A percentile compares a stretch with the other conserved stretches of the same genome.
These are phyloP conservation scores for Phoenix roebelenii DNA, from an alignment of 176 grass and related monocot genomes.

Conservation along the genomic window DNA sequence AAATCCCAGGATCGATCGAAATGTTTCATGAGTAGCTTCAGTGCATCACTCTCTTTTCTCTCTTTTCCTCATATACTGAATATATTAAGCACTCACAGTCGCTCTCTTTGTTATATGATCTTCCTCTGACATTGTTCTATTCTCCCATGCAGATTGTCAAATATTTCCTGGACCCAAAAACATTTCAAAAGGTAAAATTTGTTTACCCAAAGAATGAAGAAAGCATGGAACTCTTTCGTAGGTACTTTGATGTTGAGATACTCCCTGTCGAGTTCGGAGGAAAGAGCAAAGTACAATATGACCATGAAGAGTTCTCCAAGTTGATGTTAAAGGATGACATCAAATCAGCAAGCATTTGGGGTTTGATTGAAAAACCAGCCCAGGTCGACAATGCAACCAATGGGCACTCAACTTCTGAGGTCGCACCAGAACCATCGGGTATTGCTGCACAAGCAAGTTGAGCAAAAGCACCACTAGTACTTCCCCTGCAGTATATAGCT, in stretches of 20 bases:
- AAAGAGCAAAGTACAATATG: slow-evolving; percentile 37
- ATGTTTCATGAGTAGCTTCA: too few species aligned
- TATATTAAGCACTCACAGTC: too few species aligned
- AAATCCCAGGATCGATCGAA: too few species aligned
- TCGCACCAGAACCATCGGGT: slow-evolving; percentile 1
- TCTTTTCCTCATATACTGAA: too few species aligned
- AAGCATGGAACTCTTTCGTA: slow-evolving; percentile 51
- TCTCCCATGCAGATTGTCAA: slow-evolving; percentile 40
- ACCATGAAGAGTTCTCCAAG: slow-evolving; percentile 66
- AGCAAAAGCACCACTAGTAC: not conserved
- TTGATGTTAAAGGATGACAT: slow-evolving; percentile 70
- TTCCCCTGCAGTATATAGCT: too few species aligned
- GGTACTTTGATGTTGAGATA: slow-evolving; percentile 45
- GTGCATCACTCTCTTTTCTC: too few species aligned
- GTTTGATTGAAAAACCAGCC: slow-evolving; percentile 15
- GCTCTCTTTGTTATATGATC: too few species aligned
- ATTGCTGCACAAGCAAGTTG: slow-evolving; percentile 42
- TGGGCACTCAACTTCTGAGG: slow-evolving; percentile 14
- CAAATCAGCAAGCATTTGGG: slow-evolving; percentile 45
- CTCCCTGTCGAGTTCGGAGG: slow-evolving; percentile 80
- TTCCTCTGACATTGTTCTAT: not conserved
- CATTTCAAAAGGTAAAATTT: slow-evolving; percentile 55
- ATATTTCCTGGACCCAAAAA: slow-evolving; percentile 56
- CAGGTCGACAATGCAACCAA: not conserved
- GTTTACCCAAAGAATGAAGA: slow-evolving; percentile 59